A percentile compares a stretch with the other conserved stretches of the same genome.
These are phyloP conservation scores for Trypanosoma mega DNA, from an alignment of 208 protist genomes.

Conservation along the genomic window DNA sequence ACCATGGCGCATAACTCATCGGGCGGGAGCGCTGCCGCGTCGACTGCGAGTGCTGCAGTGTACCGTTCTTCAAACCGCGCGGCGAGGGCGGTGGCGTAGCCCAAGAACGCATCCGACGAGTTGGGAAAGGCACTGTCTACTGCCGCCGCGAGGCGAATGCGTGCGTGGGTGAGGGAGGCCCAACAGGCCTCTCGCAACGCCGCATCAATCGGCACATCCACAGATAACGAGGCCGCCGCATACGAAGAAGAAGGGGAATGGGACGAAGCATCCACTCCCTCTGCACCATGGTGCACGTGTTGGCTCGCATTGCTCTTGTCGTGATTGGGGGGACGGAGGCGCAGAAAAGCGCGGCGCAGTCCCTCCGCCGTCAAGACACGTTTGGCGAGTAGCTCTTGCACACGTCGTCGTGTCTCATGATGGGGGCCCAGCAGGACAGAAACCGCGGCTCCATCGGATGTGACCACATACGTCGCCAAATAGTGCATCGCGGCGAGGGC, in stretches of 20 bases:
- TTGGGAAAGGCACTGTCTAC: conserved; percentile 20
- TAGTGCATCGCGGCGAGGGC: conserved; percentile 35
- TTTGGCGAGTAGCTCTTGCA: conserved; percentile 29
- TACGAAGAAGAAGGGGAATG: too few relatives aligned
- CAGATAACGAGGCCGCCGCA: too few relatives aligned
- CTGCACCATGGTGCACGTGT: too few relatives aligned
- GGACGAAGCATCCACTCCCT: too few relatives aligned
- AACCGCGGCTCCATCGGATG: conserved; percentile 6
- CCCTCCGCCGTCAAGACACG: conserved; percentile 26
- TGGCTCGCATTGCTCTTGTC: too few relatives aligned
- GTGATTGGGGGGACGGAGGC: conserved; percentile 8
- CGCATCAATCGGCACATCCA: too few relatives aligned
- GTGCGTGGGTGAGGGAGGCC: conserved; percentile 41
- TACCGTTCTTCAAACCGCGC: conserved; percentile 37
- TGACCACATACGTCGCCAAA: conserved; percentile 43
- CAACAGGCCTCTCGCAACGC: conserved; percentile 18
- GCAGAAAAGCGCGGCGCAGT: conserved; percentile 30
- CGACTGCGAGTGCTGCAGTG: conserved; percentile 27
- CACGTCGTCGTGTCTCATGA: conserved; percentile 30
- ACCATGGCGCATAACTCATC: conserved; percentile 62
- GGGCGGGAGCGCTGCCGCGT: conserved; percentile 24
- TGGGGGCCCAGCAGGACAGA: conserved; percentile 27
- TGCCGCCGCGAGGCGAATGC: conserved; percentile 32
- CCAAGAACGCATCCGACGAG: conserved; percentile 15
- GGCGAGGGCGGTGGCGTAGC: conserved; percentile 34